phyloP scores from a whole-genome alignment of 345 rosid species.

The Balakata baccata region DNA sequence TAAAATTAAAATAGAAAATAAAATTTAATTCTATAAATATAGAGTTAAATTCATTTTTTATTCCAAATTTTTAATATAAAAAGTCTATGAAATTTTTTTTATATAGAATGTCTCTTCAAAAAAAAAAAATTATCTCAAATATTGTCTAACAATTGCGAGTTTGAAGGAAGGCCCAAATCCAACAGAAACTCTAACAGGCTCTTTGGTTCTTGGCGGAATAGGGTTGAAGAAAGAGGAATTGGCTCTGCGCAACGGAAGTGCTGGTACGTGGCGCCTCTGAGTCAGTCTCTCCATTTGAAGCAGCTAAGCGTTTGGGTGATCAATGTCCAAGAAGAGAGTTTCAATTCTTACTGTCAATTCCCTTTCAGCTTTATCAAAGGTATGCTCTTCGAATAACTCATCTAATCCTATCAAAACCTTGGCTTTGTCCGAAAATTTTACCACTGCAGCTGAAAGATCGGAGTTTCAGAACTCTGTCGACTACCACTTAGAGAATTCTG shows the following conservation, averaged over 20 bases:
- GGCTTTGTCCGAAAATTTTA: slow-evolving; percentile 26
- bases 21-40: too few species aligned
- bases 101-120: too few species aligned
- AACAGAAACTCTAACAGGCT: background rate
- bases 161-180: background rate
- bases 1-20: too few species aligned
- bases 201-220: background rate
- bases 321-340: slow-evolving; percentile 44
- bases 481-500: slow-evolving; percentile 14
- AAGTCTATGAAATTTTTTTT: too few species aligned
- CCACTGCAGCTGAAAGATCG: slow-evolving; percentile 51
- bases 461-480: slow-evolving; percentile 31
- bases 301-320: background rate
- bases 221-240: background rate
- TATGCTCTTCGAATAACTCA: slow-evolving; percentile 25
- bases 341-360: slow-evolving; percentile 29
- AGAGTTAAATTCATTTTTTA: too few species aligned
- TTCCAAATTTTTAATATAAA: too few species aligned
- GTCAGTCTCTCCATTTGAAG: background rate
- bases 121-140: too few species aligned
- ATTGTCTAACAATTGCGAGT: too few species aligned
- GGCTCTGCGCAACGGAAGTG: background rate
- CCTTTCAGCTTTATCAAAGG: slow-evolving; percentile 28
- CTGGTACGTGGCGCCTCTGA: background rate
- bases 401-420: slow-evolving; percentile 25